These are phyloP conservation scores for Aschersonia sp. DNA, from an alignment of 2,329 filamentous ascomycete species.

Conservation along the genomic window DNA sequence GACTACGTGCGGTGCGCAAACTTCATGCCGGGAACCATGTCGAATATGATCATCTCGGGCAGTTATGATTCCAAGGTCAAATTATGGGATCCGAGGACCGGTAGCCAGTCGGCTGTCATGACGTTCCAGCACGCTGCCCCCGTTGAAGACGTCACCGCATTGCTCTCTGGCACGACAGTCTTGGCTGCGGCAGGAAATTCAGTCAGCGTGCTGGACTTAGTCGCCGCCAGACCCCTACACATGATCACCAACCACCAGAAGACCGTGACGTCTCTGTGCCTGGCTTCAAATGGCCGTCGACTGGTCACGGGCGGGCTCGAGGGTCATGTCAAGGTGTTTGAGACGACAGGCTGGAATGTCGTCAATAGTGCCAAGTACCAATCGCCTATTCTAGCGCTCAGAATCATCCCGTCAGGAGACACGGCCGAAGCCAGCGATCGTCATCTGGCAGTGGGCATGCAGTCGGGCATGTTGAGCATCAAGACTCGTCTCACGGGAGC, in stretches of 20 bases:
- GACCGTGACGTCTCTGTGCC: constrained; percentile 77
- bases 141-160: constrained; percentile 75
- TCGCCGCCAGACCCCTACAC: constrained; percentile 77
- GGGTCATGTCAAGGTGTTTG: constrained; percentile 93
- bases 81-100: constrained; percentile 79
- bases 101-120: constrained; percentile 57
- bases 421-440: constrained; percentile 54
- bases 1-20: constrained; percentile 85
- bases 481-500: constrained; percentile 76
- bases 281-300: constrained; percentile 67
- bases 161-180: constrained; percentile 75
- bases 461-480: constrained; percentile 81
- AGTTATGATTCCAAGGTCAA: constrained; percentile 91
- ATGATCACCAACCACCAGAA: constrained; percentile 93
- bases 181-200: constrained; percentile 74
- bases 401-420: constrained; percentile 42
- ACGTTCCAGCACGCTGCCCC: constrained; percentile 89
- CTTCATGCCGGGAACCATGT: constrained; percentile 64
- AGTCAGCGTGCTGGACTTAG: constrained; percentile 82
- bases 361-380: constrained; percentile 92
- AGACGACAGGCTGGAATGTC: constrained; percentile 88
- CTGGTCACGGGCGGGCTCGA: constrained; percentile 83
- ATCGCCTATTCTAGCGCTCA: constrained; percentile 74
- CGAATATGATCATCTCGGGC: constrained; percentile 72
- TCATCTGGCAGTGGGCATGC: constrained; percentile 89